phyloP scores from a whole-genome alignment of 2,329 filamentous ascomycete genomes.

The Penicillium palitans region DNA sequence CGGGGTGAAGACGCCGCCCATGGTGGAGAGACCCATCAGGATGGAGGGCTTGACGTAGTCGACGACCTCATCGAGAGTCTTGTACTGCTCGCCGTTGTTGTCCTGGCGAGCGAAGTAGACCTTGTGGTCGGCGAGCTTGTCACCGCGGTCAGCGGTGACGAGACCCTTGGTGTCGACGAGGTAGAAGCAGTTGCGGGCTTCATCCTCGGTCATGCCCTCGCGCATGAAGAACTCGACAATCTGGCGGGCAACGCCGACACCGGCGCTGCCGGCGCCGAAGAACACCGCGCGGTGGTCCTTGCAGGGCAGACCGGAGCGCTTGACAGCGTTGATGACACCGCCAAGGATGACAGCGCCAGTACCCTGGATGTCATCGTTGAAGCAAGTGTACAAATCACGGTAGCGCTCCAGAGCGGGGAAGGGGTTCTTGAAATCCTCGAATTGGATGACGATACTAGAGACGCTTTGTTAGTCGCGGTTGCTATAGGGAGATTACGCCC shows the following conservation, averaged over 20 bases:
- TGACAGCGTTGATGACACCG: constrained; percentile 74
- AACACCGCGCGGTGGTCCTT: constrained; percentile 95
- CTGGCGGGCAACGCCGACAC: constrained; percentile 96
- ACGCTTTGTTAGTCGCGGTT: constrained; percentile 22
- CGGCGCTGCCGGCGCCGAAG: constrained; percentile 91
- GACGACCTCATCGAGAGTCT: constrained; percentile 83
- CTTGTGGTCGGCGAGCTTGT: constrained; percentile 88
- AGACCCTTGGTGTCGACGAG: constrained; percentile 96
- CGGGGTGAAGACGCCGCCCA: constrained; percentile 91
- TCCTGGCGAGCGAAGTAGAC: constrained; percentile 66
- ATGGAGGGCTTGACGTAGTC: constrained; percentile 95
- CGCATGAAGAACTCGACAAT: constrained; percentile 96
- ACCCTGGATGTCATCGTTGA: constrained; percentile 98
- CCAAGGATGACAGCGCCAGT: constrained; percentile 93
- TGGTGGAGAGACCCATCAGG: constrained; percentile 89
- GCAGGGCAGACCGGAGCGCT: constrained; percentile 78
- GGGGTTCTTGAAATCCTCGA: constrained; percentile 97
- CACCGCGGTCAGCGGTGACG: constrained; percentile 87
- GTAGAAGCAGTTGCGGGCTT: constrained; percentile 90
- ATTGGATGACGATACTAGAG: constrained; percentile 74
- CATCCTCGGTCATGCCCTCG: constrained; percentile 82
- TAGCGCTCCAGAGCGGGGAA: constrained; percentile 93
- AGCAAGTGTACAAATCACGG: constrained; percentile 84
- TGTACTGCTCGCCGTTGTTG: constrained; percentile 66
- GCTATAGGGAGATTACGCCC: constrained; percentile 44